A percentile compares a stretch with the other conserved stretches of the same genome.
Evolutionary conservation across 208 protist genomes (phyloP).

Genomic region (Leishmania arabica): DNA sequence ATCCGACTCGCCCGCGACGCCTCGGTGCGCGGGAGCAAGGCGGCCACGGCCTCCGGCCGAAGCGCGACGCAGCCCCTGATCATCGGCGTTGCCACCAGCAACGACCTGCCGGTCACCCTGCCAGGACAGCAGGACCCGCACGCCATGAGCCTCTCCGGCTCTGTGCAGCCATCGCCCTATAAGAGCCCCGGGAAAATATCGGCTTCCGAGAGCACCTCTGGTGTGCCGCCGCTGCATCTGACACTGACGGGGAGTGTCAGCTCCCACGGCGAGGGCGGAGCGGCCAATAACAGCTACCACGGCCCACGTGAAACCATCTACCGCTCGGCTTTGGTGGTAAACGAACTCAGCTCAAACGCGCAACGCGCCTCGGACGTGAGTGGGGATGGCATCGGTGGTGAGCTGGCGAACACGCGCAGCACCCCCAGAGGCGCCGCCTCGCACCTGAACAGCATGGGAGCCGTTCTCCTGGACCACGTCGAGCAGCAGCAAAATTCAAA

Average conservation of each 20-base stretch:
- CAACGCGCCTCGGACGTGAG: constrained; percentile 15
- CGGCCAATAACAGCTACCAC: constrained; percentile 13
- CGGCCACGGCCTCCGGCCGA: background rate
- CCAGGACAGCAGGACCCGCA: constrained; percentile 1
- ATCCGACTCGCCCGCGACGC: constrained; percentile 57
- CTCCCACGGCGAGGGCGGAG: constrained; percentile 9
- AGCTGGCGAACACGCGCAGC: constrained; percentile 3
- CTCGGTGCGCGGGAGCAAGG: constrained; percentile 33
- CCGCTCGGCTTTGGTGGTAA: constrained; percentile 64
- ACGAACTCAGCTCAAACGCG: constrained; percentile 40
- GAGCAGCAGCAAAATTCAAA: constrained; percentile 32
- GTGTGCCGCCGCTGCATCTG: constrained; percentile 11
- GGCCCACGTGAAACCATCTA: constrained; percentile 52
- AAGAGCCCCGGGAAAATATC: constrained; percentile 11
- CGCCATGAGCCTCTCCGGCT: constrained; percentile 2
- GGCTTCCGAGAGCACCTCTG: constrained; percentile 7
- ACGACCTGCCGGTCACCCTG: constrained; percentile 7
- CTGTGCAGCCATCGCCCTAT: constrained; percentile 15
- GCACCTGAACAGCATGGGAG: constrained; percentile 37
- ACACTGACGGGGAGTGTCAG: constrained; percentile 17
- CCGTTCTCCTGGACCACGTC: constrained; percentile 40
- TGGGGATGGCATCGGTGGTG: constrained; percentile 12
- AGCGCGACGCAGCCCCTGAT: background rate
- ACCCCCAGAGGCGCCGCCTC: constrained; percentile 8
- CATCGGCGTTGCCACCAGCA: background rate